Percentiles rank a stretch among this genome's conserved stretches.
phyloP scores from a whole-genome alignment of 2,329 filamentous ascomycete species.

The Chaetomiaceae sp. region DNA sequence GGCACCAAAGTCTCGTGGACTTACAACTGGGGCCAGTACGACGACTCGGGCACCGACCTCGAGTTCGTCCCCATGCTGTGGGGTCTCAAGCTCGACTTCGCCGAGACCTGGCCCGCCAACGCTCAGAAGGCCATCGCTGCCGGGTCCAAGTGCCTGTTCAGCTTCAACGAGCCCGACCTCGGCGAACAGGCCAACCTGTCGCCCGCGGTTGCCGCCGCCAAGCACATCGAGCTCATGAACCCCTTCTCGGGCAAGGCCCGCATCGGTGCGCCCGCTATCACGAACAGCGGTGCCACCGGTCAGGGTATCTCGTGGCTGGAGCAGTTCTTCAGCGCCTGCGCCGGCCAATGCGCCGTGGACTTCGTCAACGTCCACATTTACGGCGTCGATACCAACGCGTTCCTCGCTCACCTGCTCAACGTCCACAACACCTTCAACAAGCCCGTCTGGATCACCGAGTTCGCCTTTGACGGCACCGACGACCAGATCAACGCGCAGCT shows the following conservation, averaged over 20 bases:
- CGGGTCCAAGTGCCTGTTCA: constrained; percentile 55
- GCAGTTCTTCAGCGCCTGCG: constrained; percentile 49
- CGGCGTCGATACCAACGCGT: constrained; percentile 42
- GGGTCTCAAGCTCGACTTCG: constrained; percentile 44
- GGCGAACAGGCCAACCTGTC: constrained; percentile 54
- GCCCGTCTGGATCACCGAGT: constrained; percentile 62
- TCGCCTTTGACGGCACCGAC: constrained; percentile 47
- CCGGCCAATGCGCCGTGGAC: constrained; percentile 49
- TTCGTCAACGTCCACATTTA: constrained; percentile 65
- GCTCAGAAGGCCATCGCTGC: constrained; percentile 48
- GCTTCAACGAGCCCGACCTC: constrained; percentile 70
- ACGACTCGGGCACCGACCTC: constrained; percentile 42
- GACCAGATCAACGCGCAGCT: constrained; percentile 47
- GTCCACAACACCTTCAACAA: constrained; percentile 45
- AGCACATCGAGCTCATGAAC: constrained; percentile 53
- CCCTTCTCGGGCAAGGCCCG: constrained; percentile 48
- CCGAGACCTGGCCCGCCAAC: constrained; percentile 46
- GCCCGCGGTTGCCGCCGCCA: constrained; percentile 47
- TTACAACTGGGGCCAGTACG: constrained; percentile 62
- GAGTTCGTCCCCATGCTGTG: constrained; percentile 66
- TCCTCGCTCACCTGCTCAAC: constrained; percentile 50
- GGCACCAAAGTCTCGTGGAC: constrained; percentile 50
- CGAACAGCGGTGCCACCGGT: constrained; percentile 49
- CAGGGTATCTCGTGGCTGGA: constrained; percentile 55
- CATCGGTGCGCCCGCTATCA: constrained; percentile 57